Evolutionary conservation across 1,284 basidiomycete genomes (phyloP).

Genomic region (Marasmius oreades): DNA sequence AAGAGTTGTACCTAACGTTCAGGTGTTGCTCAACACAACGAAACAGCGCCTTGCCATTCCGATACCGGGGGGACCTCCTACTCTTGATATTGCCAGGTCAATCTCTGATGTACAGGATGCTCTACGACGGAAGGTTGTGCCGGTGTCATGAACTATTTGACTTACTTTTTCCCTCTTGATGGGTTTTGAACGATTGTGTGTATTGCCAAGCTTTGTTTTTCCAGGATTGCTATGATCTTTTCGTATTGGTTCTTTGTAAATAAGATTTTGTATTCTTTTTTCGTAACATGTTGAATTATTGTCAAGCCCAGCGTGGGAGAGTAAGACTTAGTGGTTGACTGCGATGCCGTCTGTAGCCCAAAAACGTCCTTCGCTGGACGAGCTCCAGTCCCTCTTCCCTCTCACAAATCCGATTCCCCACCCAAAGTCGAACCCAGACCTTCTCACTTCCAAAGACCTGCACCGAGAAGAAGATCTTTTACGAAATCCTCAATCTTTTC

Average conservation of each 20-base stretch:
- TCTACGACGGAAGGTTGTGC: slow-evolving; percentile 56
- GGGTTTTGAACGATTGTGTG: background rate
- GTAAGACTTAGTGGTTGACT: background rate
- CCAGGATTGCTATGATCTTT: background rate
- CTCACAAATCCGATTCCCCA: slow-evolving; percentile 83
- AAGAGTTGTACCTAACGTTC: slow-evolving; percentile 74
- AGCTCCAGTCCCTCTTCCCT: slow-evolving; percentile 65
- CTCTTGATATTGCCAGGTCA: slow-evolving; percentile 61
- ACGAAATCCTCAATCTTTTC: slow-evolving; percentile 87
- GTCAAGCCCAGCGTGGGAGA: too few species aligned
- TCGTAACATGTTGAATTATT: too few species aligned
- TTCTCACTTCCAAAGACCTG: slow-evolving; percentile 78
- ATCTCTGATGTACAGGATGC: slow-evolving; percentile 73
- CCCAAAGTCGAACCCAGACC: slow-evolving; percentile 71
- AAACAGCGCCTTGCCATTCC: slow-evolving; percentile 70
- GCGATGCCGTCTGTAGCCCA: slow-evolving; percentile 26
- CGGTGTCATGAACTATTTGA: slow-evolving; percentile 22
- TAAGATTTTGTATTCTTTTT: too few species aligned
- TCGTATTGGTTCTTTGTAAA: background rate
- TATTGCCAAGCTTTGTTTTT: background rate
- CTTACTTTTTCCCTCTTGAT: background rate
- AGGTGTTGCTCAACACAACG: slow-evolving; percentile 68
- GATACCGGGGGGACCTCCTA: slow-evolving; percentile 62
- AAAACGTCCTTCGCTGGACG: slow-evolving; percentile 44
- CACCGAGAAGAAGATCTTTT: slow-evolving; percentile 94